Conservation (phyloP, 2,329 filamentous ascomycete species). For the Colletotrichum karsti region DNA sequence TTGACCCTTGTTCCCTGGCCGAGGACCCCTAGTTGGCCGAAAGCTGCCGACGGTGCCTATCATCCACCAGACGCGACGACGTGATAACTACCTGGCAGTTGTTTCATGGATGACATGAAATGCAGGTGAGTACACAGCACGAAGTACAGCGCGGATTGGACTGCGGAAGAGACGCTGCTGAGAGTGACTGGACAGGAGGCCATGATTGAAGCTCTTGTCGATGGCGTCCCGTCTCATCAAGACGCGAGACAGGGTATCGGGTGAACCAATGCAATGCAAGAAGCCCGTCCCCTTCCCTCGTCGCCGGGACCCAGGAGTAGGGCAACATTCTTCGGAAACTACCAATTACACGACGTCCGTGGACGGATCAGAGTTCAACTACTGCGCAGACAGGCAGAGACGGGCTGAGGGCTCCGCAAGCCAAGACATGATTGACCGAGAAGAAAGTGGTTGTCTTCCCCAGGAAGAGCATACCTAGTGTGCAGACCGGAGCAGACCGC, state of each 20-base stretch:
- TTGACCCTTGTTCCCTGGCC: background rate
- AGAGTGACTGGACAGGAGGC: background rate
- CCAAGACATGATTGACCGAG: constrained; percentile 13
- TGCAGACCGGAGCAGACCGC: background rate
- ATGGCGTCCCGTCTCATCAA: background rate
- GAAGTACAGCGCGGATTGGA: background rate
- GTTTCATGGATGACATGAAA: background rate
- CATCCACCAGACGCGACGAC: too few species aligned
- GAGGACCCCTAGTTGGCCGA: background rate
- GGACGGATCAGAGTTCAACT: background rate
- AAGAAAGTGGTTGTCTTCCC: constrained; percentile 15
- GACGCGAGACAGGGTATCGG: background rate
- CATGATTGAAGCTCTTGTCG: background rate
- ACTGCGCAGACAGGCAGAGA: background rate
- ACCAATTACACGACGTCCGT: too few species aligned
- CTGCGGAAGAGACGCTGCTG: background rate
- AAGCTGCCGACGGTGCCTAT: background rate
- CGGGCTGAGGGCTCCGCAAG: background rate
- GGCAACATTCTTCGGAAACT: background rate
- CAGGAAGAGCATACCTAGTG: background rate
- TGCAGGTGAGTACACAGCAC: background rate
- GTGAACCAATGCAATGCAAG: background rate
- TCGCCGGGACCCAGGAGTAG: background rate
- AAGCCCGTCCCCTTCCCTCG: background rate
- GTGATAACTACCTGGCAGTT: background rate